These are phyloP conservation scores for Plasmodium ovale DNA, from an alignment of 169 alveolate genomes.

Conservation along the genomic window DNA sequence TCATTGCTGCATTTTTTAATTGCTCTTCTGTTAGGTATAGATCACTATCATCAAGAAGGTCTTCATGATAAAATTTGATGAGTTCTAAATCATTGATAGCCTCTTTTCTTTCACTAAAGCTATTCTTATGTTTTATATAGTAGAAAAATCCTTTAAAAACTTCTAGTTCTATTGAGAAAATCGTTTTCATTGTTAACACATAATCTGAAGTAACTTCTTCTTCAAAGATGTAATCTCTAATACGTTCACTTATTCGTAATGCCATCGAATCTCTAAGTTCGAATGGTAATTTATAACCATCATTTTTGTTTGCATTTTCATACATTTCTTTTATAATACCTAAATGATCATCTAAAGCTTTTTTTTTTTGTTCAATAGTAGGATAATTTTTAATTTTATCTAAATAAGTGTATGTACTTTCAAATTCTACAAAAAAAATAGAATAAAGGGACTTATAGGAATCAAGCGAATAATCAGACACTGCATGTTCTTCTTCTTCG, in stretches of 20 bases:
- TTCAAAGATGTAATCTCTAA: slow-evolving; percentile 3
- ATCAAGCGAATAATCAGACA: background rate
- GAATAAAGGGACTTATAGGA: background rate
- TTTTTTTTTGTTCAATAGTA: slow-evolving; percentile 12
- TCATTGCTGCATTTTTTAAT: slow-evolving; percentile 7
- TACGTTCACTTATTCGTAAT: slow-evolving; percentile 33
- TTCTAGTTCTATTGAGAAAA: slow-evolving; percentile 10
- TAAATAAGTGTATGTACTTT: slow-evolving; percentile 19
- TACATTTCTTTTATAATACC: slow-evolving; percentile 14
- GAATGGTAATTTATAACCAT: slow-evolving; percentile 3
- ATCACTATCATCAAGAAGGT: background rate
- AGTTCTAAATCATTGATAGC: slow-evolving; percentile 21
- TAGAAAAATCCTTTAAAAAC: slow-evolving; percentile 10
- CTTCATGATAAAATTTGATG: slow-evolving; percentile 15
- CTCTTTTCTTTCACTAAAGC: slow-evolving; percentile 4
- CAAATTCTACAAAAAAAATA: slow-evolving; percentile 6
- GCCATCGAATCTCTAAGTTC: slow-evolving; percentile 40
- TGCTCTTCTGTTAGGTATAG: slow-evolving; percentile 4
- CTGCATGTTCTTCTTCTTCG: background rate
- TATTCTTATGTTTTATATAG: slow-evolving; percentile 1
- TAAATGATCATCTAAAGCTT: slow-evolving; percentile 1
- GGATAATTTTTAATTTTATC: background rate
- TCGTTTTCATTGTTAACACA: background rate
- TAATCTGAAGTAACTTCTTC: background rate
- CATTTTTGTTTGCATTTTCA: background rate